A percentile compares a stretch with the other conserved stretches of the same genome.
Conservation (phyloP, 768 basidiomycete species). For the Lactifluus pinguis region DNA sequence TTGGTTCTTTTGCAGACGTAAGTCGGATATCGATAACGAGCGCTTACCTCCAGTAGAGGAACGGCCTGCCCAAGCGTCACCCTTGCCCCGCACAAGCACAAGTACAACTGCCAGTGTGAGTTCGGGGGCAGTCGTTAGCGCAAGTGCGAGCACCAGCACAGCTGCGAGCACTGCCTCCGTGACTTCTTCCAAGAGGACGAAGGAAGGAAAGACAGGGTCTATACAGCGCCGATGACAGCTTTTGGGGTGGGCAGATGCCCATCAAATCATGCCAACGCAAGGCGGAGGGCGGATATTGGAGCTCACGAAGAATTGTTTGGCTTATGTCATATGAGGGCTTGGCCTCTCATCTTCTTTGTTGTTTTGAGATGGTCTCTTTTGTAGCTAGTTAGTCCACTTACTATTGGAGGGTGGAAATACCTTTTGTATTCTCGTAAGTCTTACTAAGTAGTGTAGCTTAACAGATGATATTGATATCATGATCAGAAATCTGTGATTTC, state of each 20-base stretch:
- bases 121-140: background rate
- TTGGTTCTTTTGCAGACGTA: conserved; percentile 46
- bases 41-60: conserved; percentile 62
- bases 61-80: background rate
- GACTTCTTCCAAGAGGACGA: background rate
- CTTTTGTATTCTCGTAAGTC: too few relatives aligned
- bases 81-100: background rate
- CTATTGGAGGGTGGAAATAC: too few relatives aligned
- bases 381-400: too few relatives aligned
- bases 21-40: conserved; percentile 98
- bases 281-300: too few relatives aligned
- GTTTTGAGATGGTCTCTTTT: too few relatives aligned
- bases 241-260: background rate
- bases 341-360: too few relatives aligned
- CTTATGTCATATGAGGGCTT: too few relatives aligned
- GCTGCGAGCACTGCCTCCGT: background rate
- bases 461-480: too few relatives aligned
- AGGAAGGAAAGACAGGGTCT: background rate
- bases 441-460: too few relatives aligned
- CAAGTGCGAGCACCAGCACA: background rate
- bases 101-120: background rate
- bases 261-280: too few relatives aligned
- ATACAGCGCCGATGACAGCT: background rate
- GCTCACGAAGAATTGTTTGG: too few relatives aligned
- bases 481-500: too few relatives aligned